Conservation (phyloP, 1,139 yeast genomes). For the Pichia sp. region DNA sequence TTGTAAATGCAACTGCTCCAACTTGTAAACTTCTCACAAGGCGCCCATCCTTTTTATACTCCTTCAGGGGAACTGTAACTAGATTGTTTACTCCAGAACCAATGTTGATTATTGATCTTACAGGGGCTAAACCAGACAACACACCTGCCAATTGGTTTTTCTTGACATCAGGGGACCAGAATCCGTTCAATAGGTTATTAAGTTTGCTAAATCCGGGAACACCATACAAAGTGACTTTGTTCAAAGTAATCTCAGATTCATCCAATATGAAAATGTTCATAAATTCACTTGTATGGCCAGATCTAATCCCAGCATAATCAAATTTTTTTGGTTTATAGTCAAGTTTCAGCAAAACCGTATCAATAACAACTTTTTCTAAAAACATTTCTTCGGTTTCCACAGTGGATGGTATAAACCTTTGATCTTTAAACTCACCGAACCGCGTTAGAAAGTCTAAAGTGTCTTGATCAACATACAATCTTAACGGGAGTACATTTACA, state of each 20-base stretch:
- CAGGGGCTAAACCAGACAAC: slow-evolving; percentile 77
- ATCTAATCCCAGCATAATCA: slow-evolving; percentile 75
- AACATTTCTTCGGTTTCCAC: slow-evolving; percentile 67
- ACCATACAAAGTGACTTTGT: slow-evolving; percentile 65
- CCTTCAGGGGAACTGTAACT: slow-evolving; percentile 67
- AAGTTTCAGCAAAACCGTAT: slow-evolving; percentile 59
- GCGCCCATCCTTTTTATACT: slow-evolving; percentile 70
- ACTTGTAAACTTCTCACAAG: slow-evolving; percentile 67
- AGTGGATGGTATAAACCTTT: slow-evolving; percentile 48
- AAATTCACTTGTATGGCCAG: slow-evolving; percentile 83
- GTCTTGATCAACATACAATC: slow-evolving; percentile 89
- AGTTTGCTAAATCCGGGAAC: slow-evolving; percentile 66
- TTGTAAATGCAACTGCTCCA: slow-evolving; percentile 72
- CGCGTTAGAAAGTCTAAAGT: slow-evolving; percentile 78
- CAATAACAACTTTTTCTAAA: slow-evolving; percentile 63
- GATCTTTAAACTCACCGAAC: slow-evolving; percentile 76
- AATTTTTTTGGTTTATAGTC: slow-evolving; percentile 92
- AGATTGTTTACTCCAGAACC: slow-evolving; percentile 77
- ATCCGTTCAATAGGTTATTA: slow-evolving; percentile 49
- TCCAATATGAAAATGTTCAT: slow-evolving; percentile 86
- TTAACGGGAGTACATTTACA: slow-evolving; percentile 60
- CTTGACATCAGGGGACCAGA: slow-evolving; percentile 86
- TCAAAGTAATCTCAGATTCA: slow-evolving; percentile 69
- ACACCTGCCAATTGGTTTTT: slow-evolving; percentile 75
- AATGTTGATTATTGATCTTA: slow-evolving; percentile 69